These are phyloP conservation scores for Penicillium crystallinum DNA, from an alignment of 495 filamentous ascomycete genomes.

Conservation along the genomic window DNA sequence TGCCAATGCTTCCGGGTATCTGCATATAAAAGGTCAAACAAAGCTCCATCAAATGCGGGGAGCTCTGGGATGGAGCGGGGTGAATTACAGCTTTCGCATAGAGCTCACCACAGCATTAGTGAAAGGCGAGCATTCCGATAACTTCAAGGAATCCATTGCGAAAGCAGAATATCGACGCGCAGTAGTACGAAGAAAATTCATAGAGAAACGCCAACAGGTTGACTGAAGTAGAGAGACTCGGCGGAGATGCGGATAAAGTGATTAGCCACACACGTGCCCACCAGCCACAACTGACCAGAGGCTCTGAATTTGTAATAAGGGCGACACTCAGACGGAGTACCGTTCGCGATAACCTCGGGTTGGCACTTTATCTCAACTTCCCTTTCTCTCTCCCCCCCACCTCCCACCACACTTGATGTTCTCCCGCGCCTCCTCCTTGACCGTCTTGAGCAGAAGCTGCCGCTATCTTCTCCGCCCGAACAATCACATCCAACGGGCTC, in stretches of 20 bases:
- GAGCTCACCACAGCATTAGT: slow-evolving; percentile 73
- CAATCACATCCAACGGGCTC: slow-evolving; percentile 20
- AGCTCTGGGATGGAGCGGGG: slow-evolving; percentile 8
- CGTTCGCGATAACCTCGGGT: slow-evolving; percentile 5
- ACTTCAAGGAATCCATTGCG: slow-evolving; percentile 14
- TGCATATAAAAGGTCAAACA: slow-evolving; percentile 29
- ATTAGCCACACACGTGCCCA: slow-evolving; percentile 8
- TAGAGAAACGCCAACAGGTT: background rate
- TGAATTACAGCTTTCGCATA: slow-evolving; percentile 73
- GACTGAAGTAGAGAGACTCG: background rate
- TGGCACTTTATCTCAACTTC: background rate
- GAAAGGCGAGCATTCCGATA: slow-evolving; percentile 54
- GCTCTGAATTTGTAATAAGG: slow-evolving; percentile 8
- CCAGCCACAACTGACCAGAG: slow-evolving; percentile 7
- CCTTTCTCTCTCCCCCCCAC: background rate
- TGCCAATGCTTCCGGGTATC: slow-evolving; percentile 84
- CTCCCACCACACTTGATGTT: slow-evolving; percentile 34
- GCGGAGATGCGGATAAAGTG: background rate
- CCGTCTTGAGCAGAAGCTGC: slow-evolving; percentile 41
- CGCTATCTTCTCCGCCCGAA: slow-evolving; percentile 36
- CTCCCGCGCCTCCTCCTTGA: slow-evolving; percentile 34
- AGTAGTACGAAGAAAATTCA: slow-evolving; percentile 21
- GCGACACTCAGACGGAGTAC: background rate
- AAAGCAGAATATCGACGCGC: slow-evolving; percentile 30
- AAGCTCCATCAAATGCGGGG: slow-evolving; percentile 14